Evolutionary conservation across 2,329 filamentous ascomycete species (phyloP).

Genomic region (Penicillium sp.): DNA sequence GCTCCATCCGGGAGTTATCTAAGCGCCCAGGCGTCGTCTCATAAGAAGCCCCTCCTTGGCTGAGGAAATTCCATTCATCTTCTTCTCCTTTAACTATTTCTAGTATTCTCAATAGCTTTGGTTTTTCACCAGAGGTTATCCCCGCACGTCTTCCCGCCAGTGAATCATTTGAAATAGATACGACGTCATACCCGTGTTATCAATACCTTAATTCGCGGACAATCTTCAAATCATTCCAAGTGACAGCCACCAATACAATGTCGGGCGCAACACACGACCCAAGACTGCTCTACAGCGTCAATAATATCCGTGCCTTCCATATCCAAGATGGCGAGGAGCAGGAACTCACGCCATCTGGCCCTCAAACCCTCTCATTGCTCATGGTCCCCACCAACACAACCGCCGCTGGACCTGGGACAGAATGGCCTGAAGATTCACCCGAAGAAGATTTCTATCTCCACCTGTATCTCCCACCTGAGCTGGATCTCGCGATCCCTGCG

Average conservation of each 20-base stretch:
- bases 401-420: constrained; percentile 57
- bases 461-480: constrained; percentile 87
- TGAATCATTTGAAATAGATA: background rate
- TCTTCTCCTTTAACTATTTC: background rate
- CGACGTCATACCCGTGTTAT: constrained; percentile 26
- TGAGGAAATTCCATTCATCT: constrained; percentile 3
- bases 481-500: constrained; percentile 88
- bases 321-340: constrained; percentile 83
- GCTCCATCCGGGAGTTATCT: constrained; percentile 16
- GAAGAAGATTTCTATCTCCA: constrained; percentile 97
- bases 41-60: constrained; percentile 19
- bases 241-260: constrained; percentile 19
- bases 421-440: constrained; percentile 62
- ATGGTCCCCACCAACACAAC: constrained; percentile 88
- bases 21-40: constrained; percentile 23
- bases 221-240: background rate
- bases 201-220: constrained; percentile 10
- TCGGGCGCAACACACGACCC: constrained; percentile 35
- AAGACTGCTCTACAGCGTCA: constrained; percentile 53
- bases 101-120: background rate
- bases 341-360: constrained; percentile 76
- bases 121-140: background rate
- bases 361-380: constrained; percentile 86
- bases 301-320: constrained; percentile 87
- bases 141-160: background rate